A percentile compares a stretch with the other conserved stretches of the same genome.
Conservation (phyloP, 2,329 filamentous ascomycete genomes). For the Huntiella moniliformis region DNA sequence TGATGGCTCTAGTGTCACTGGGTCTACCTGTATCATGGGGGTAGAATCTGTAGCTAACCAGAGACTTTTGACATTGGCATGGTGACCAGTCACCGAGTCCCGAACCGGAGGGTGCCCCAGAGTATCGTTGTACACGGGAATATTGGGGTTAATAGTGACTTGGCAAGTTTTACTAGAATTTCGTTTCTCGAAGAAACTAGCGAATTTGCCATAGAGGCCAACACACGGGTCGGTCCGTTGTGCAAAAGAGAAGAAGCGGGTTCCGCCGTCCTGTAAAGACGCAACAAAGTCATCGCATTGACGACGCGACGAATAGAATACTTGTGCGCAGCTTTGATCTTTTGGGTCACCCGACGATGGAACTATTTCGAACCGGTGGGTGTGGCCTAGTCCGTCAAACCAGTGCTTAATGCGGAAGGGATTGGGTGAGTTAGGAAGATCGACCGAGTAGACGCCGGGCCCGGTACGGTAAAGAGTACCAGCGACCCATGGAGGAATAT, state of each 20-base stretch:
- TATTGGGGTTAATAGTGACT: constrained; percentile 46
- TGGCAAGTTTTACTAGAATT: constrained; percentile 35
- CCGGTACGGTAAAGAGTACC: constrained; percentile 60
- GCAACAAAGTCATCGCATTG: constrained; percentile 46
- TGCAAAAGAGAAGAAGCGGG: constrained; percentile 44
- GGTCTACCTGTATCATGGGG: constrained; percentile 42
- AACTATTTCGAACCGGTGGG: constrained; percentile 54
- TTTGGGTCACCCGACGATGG: constrained; percentile 17
- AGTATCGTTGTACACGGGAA: constrained; percentile 30
- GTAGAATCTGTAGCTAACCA: constrained; percentile 38
- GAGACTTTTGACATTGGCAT: constrained; percentile 26
- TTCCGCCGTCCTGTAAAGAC: constrained; percentile 38
- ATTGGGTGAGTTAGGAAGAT: constrained; percentile 17
- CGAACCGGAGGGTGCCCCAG: constrained; percentile 17
- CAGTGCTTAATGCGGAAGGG: constrained; percentile 48
- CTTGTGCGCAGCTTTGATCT: constrained; percentile 16
- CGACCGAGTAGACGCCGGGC: constrained; percentile 44
- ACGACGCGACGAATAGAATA: constrained; percentile 53
- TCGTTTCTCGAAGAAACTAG: constrained; percentile 34
- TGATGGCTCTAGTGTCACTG: constrained; percentile 53
- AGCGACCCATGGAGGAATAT: constrained; percentile 51
- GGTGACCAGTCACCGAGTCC: constrained; percentile 18
- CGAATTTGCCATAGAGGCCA: constrained; percentile 52
- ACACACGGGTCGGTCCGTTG: constrained; percentile 58
- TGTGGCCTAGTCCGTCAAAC: constrained; percentile 61